Evolutionary conservation across 2,329 filamentous ascomycete species (phyloP), one percentile per base, ranked within the genome.

Genomic region (Aureobasidium sp.): DNA sequence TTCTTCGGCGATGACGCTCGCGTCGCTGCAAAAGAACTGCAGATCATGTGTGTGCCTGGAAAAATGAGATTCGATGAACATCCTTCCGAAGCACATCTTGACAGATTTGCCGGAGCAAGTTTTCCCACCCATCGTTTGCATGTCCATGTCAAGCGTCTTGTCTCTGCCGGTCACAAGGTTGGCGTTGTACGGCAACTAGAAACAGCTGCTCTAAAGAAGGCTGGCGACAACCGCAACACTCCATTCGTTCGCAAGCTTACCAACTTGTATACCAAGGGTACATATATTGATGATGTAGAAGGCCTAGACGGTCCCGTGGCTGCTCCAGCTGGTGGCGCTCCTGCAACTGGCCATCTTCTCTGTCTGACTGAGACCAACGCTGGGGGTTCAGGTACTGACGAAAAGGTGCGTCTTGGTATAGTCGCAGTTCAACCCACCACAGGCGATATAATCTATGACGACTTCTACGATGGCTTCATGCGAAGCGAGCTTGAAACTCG

Each of bases 391-490:
- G 91, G 91, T 1, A 92, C 90, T 0, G 93, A 97, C 70, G 94
- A 99, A 72, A 96, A 90, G 70, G 93, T 97, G 1, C 85, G 94
- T 61, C 87, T 97, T 29, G 94, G 94, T 1, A 85, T 99, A 62
- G 81, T 99, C 27, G 94, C 94, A 30, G 94, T 99, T 5, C 94
- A 99, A 69, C 94, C 94, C 9, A 89, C 91, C 1, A 99, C 94
- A 0, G 94, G 94, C 61, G 93, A 97, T 72, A 91, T 99, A 68
- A 88, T 97, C 61, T 95, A 97, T 69, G 94, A 99, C 70, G 86
- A 88, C 63, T 99, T 99, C 68, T 91, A 97, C 68, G 94, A 99
- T 70, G 91, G 93, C 2, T 97, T 97, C 76, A 96, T 99, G 93
- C 83, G 94, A 53, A 91, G 88, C 68, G 94, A 99, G 72, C 89